These are phyloP conservation scores for Amauroascus niger DNA, from an alignment of 2,329 filamentous ascomycete species.

Conservation along the genomic window DNA sequence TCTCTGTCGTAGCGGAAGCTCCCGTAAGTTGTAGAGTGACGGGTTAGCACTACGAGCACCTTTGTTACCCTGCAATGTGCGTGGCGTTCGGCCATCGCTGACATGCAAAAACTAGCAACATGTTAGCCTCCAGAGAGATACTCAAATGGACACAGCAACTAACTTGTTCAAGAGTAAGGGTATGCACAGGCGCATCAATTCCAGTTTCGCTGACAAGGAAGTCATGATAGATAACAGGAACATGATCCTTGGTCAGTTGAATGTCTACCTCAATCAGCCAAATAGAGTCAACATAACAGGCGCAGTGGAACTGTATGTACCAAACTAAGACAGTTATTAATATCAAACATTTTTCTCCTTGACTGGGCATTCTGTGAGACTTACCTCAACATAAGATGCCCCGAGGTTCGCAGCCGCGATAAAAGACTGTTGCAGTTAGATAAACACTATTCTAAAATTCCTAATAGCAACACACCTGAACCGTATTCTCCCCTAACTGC, in stretches of 20 bases:
- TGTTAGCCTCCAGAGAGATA: conserved; percentile 2
- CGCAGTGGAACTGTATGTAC: conserved; percentile 7
- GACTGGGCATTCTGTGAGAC: conserved; percentile 7
- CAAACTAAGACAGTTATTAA: conserved; percentile 14
- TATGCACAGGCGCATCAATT: conserved; percentile 92
- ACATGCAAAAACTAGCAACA: conserved; percentile 64
- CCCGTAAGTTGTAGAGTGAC: conserved; percentile 29
- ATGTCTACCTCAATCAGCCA: conserved; percentile 60
- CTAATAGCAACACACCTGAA: conserved; percentile 43
- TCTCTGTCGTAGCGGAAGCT: conserved; percentile 32
- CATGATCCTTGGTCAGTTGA: conserved; percentile 95
- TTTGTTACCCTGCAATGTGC: conserved; percentile 17
- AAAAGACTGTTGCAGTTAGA: conserved; percentile 55
- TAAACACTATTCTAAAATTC: neutral
- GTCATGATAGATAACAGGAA: conserved; percentile 97
- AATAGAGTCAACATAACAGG: neutral
- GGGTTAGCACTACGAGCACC: conserved; percentile 3
- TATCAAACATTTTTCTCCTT: neutral
- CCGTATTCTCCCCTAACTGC: conserved; percentile 91
- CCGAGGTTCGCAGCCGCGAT: conserved; percentile 92
- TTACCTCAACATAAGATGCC: conserved; percentile 58
- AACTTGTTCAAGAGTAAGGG: conserved; percentile 76
- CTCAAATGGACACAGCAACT: neutral
- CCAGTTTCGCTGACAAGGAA: conserved; percentile 97
- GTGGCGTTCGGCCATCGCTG: conserved; percentile 47